phyloP scores from a whole-genome alignment of 306 rosid genomes.

The Morella rubra region DNA sequence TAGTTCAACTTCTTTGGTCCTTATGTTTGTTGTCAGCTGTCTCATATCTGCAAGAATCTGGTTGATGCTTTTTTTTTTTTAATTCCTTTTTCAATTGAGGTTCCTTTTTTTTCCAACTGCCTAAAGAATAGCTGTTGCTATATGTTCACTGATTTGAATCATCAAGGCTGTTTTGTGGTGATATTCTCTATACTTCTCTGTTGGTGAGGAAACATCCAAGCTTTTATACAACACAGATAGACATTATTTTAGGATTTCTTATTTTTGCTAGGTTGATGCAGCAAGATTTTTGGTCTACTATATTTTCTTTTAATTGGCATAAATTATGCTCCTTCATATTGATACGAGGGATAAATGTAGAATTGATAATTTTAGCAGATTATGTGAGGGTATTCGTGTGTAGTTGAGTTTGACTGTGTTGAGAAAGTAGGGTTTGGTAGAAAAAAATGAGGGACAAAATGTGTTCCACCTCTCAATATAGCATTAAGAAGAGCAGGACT shows the following conservation, averaged over 20 bases:
- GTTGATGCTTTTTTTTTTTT: neutral
- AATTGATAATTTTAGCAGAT: neutral
- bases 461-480: too few species aligned
- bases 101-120: neutral
- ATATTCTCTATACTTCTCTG: neutral
- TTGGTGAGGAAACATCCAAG: neutral
- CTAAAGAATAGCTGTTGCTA: neutral
- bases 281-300: neutral
- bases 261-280: neutral
- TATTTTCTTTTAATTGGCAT: neutral
- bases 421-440: too few species aligned
- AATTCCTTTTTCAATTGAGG: too few species aligned
- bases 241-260: neutral
- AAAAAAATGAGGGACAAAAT: too few species aligned
- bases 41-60: neutral
- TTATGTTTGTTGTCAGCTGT: neutral
- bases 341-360: neutral
- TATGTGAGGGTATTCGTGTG: neutral
- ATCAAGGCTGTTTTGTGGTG: neutral
- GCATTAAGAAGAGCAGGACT: too few species aligned
- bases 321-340: neutral
- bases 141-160: conserved; percentile 1
- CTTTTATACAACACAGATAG: neutral
- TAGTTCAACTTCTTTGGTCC: neutral
- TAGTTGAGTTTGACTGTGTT: neutral